Evolutionary conservation across 2,329 filamentous ascomycete genomes (phyloP).

Genomic region (Xylariaceae sp.): DNA sequence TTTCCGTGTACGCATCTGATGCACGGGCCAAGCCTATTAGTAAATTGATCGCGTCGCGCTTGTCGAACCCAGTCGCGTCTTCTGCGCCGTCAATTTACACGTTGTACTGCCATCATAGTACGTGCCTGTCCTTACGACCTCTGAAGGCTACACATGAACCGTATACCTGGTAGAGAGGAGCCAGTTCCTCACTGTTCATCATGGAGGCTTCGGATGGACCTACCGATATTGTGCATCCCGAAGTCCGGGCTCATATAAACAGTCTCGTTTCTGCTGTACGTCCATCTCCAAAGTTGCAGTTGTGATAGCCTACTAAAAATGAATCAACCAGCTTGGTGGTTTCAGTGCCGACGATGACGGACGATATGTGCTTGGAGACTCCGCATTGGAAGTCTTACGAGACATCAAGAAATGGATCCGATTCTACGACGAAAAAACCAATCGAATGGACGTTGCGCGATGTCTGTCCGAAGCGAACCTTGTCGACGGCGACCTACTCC

Average conservation of each 20-base stretch:
- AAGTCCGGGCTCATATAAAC: conserved; percentile 89
- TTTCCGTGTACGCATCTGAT: too few relatives aligned
- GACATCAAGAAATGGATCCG: conserved; percentile 95
- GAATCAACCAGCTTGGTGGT: conserved; percentile 68
- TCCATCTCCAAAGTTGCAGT: conserved; percentile 17
- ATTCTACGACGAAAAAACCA: conserved; percentile 88
- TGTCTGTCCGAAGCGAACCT: conserved; percentile 89
- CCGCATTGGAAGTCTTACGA: conserved; percentile 84
- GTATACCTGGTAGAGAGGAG: conserved; percentile 12
- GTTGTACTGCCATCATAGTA: too few relatives aligned
- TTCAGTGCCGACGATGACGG: conserved; percentile 74
- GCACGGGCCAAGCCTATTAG: conserved; percentile 6
- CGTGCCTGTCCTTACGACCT: too few relatives aligned
- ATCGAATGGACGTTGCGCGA: conserved; percentile 90
- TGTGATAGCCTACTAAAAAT: conserved; percentile 7
- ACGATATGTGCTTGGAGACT: conserved; percentile 85
- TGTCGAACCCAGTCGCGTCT: conserved; percentile 11
- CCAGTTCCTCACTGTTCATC: conserved; percentile 17
- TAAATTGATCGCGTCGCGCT: conserved; percentile 12
- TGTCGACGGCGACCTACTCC: conserved; percentile 83
- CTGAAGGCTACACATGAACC: too few relatives aligned
- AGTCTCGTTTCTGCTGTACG: conserved; percentile 89
- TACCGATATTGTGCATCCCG: conserved; percentile 72
- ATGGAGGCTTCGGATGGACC: conserved; percentile 53
- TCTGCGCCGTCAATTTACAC: conserved; percentile 16